phyloP scores from a whole-genome alignment of 2,329 filamentous ascomycete species.

The Arthrinium phaeospermum region DNA sequence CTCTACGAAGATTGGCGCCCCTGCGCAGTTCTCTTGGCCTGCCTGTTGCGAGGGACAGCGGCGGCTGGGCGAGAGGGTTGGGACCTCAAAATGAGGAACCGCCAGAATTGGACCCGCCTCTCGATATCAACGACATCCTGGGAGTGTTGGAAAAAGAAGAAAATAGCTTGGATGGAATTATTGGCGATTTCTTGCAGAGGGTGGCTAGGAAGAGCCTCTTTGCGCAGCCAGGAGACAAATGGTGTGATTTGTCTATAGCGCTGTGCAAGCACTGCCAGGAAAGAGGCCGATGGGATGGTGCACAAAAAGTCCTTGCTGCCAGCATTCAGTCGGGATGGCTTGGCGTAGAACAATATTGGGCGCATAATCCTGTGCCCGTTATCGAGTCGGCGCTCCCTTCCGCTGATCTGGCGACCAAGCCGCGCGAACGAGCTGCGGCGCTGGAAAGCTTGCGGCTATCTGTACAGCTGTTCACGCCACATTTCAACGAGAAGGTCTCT shows the following conservation, averaged over 20 bases:
- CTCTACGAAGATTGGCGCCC: not conserved
- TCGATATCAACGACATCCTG: not conserved
- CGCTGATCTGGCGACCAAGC: slow-evolving; percentile 27
- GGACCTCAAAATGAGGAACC: not conserved
- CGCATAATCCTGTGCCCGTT: slow-evolving; percentile 42
- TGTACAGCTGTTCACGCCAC: slow-evolving; percentile 40
- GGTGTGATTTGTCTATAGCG: slow-evolving; percentile 35
- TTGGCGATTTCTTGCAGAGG: slow-evolving; percentile 29
- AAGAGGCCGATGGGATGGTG: slow-evolving; percentile 38
- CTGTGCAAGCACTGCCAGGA: slow-evolving; percentile 43
- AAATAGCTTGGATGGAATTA: slow-evolving; percentile 30
- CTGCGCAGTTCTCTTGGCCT: not conserved
- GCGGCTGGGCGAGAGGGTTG: slow-evolving; percentile 20
- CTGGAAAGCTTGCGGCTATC: slow-evolving; percentile 30
- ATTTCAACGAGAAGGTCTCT: slow-evolving; percentile 33
- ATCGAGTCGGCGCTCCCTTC: slow-evolving; percentile 36
- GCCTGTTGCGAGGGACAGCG: slow-evolving; percentile 16
- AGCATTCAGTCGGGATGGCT: slow-evolving; percentile 36
- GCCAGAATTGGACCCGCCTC: not conserved
- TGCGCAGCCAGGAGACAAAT: slow-evolving; percentile 26
- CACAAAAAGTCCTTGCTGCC: slow-evolving; percentile 37
- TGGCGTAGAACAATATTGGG: slow-evolving; percentile 41
- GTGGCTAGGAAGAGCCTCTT: slow-evolving; percentile 22
- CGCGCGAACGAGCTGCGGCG: slow-evolving; percentile 22
- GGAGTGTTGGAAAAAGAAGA: slow-evolving; percentile 24